Percentiles rank a stretch among this genome's conserved stretches.
Conservation (phyloP, 768 basidiomycete species). For the Floccularia luteovirens region DNA sequence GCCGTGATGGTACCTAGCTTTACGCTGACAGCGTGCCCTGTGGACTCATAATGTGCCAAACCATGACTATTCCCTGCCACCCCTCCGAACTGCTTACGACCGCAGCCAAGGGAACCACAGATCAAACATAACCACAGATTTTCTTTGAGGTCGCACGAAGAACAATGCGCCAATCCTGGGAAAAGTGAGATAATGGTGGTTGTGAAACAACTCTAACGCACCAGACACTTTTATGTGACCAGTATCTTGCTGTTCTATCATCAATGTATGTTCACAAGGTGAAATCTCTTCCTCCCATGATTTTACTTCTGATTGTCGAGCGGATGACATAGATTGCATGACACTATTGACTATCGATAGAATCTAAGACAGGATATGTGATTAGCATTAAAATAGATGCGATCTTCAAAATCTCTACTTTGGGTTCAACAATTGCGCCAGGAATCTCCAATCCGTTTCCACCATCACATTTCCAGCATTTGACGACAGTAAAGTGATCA, state of each 20-base stretch:
- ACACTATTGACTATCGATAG: conserved; percentile 55
- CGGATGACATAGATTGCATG: conserved; percentile 79
- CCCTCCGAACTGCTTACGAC: conserved; percentile 78
- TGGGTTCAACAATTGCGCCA: conserved; percentile 24
- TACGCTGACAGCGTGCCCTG: conserved; percentile 75
- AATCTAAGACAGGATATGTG: conserved; percentile 18
- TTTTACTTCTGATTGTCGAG: conserved; percentile 90
- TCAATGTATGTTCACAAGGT: conserved; percentile 74
- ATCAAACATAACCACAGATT: conserved; percentile 96
- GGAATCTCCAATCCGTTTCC: conserved; percentile 37
- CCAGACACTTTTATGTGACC: conserved; percentile 48
- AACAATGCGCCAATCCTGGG: conserved; percentile 74
- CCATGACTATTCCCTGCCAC: conserved; percentile 87
- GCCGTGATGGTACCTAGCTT: conserved; percentile 97
- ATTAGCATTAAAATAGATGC: neutral
- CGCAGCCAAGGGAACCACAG: conserved; percentile 88
- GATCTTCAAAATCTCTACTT: conserved; percentile 17
- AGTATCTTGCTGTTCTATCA: conserved; percentile 32
- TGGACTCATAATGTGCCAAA: conserved; percentile 64
- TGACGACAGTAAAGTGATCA: conserved; percentile 53
- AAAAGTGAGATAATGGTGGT: neutral
- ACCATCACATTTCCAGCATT: conserved; percentile 71
- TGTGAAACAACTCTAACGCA: conserved; percentile 17
- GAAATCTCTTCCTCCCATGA: conserved; percentile 96
- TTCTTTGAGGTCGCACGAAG: conserved; percentile 75